A percentile compares a stretch with the other conserved stretches of the same genome.
Conservation (phyloP, 2,329 filamentous ascomycete genomes). For the Fusarium subglutinans region DNA sequence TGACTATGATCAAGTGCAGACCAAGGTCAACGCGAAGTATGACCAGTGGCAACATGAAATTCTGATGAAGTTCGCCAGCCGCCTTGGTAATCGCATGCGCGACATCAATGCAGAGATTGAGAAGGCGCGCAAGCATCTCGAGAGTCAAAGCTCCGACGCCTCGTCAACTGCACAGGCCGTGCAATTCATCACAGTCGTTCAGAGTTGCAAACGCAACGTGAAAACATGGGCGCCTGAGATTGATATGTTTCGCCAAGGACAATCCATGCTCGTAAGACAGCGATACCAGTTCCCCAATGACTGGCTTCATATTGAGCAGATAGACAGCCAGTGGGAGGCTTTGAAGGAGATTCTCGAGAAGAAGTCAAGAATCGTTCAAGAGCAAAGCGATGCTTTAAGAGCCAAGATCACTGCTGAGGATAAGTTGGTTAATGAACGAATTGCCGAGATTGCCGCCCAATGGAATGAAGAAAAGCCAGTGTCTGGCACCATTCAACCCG, state of each 20-base stretch:
- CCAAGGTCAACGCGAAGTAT: conserved; percentile 98
- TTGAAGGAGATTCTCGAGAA: conserved; percentile 91
- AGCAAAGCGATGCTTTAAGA: conserved; percentile 92
- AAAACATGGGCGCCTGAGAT: conserved; percentile 96
- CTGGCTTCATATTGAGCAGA: conserved; percentile 95
- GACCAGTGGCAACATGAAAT: conserved; percentile 99
- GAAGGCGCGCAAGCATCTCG: conserved; percentile 87
- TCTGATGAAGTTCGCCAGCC: conserved; percentile 87
- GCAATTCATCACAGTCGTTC: conserved; percentile 97
- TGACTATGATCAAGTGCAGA: conserved; percentile 98
- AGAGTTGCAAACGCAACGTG: conserved; percentile 93
- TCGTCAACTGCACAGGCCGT: conserved; percentile 97
- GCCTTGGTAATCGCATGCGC: conserved; percentile 88
- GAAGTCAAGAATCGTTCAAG: conserved; percentile 94
- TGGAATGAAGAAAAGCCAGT: conserved; percentile 99
- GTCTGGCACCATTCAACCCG: conserved; percentile 90
- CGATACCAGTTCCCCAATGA: conserved; percentile 93
- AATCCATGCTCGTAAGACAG: conserved; percentile 89
- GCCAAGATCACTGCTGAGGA: conserved; percentile 97
- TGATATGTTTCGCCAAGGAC: conserved; percentile 93
- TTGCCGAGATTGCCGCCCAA: conserved; percentile 81
- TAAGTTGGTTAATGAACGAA: conserved; percentile 87
- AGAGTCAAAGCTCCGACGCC: conserved; percentile 90
- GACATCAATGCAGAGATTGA: conserved; percentile 94
- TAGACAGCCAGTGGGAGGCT: conserved; percentile 94